A percentile compares a stretch with the other conserved stretches of the same genome.
These are phyloP conservation scores for Fusarium compactum DNA, from an alignment of 2,329 filamentous ascomycete species.

Conservation along the genomic window DNA sequence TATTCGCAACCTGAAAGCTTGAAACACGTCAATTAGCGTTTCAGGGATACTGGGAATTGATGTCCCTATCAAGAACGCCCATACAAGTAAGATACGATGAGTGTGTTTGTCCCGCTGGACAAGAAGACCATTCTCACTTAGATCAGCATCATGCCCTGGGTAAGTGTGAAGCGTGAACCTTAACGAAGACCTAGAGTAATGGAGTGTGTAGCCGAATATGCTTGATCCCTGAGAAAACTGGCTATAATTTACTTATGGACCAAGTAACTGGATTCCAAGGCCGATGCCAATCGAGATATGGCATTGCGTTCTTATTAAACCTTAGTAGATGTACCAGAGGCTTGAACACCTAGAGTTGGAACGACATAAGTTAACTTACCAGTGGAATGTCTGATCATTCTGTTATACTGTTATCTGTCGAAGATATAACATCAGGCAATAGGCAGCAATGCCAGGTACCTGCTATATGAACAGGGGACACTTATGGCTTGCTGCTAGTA, in stretches of 20 bases:
- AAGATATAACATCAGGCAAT: not conserved
- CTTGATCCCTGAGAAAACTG: too few species aligned
- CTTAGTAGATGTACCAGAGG: not conserved
- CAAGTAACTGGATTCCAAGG: not conserved
- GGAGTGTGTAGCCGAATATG: too few species aligned
- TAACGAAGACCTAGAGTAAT: too few species aligned
- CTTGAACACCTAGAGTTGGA: not conserved
- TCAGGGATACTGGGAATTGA: not conserved
- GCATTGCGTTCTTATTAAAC: not conserved
- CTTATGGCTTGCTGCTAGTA: not conserved
- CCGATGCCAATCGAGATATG: not conserved
- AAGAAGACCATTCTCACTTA: not conserved
- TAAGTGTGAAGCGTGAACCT: not conserved
- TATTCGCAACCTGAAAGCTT: not conserved
- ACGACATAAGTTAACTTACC: not conserved
- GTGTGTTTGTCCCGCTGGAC: not conserved
- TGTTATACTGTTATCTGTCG: not conserved
- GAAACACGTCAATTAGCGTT: not conserved
- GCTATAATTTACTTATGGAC: too few species aligned
- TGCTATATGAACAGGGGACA: not conserved
- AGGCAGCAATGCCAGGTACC: not conserved
- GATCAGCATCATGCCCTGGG: not conserved
- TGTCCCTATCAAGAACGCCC: not conserved
- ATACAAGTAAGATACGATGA: not conserved
- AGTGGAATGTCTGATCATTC: not conserved